Evolutionary conservation across 2,329 filamentous ascomycete genomes (phyloP), one percentile per base, ranked within the genome.

Genomic region (Aspergillus fumigatiaffinis): DNA sequence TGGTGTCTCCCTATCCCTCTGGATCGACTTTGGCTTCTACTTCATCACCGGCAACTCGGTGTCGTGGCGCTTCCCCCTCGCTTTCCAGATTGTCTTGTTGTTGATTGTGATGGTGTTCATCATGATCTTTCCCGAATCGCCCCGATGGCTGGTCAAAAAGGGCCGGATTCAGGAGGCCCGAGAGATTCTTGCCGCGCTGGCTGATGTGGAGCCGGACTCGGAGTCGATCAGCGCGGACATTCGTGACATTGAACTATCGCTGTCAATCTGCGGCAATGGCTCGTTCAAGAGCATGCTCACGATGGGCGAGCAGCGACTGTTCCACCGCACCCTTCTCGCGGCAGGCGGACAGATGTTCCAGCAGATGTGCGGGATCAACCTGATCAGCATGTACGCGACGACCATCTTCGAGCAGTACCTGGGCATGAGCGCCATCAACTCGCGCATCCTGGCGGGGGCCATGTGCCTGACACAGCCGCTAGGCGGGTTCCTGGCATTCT

Each of bases 1-100:
- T 1, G 79, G 79, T 25, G 79, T 80, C 53, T 70, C 76, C 0
- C 67, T 79, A 21, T 73, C 79, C 51, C 72, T 78, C 4, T 81
- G 79, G 78, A 76, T 81, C 56, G 77, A 81, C 56, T 73, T 80
- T 26, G 79, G 77, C 14, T 74, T 74, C 58, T 75, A 69, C 53
- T 72, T 74, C 38, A 69, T 74, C 53, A 70, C 66, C 32, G 65
- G 59, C 1, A 73, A 66, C 53, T 72, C 72, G 1, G 71, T 76
- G n/a, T 71, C 75, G 21, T 79, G 77, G 77, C 70, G 77, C 28
- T 73, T 78, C 55, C 75, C 77, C 8, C 61, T 79, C 14, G 75
- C 71, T 8, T 68, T 76, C 61, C 70, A 71, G 54, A 64, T 73
- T n/a, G 38, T 76, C 4, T 67, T 76, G 44, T 66, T 68, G 3